phyloP scores from a whole-genome alignment of 23 red algal genomes.

The Agarophyton chilense region DNA sequence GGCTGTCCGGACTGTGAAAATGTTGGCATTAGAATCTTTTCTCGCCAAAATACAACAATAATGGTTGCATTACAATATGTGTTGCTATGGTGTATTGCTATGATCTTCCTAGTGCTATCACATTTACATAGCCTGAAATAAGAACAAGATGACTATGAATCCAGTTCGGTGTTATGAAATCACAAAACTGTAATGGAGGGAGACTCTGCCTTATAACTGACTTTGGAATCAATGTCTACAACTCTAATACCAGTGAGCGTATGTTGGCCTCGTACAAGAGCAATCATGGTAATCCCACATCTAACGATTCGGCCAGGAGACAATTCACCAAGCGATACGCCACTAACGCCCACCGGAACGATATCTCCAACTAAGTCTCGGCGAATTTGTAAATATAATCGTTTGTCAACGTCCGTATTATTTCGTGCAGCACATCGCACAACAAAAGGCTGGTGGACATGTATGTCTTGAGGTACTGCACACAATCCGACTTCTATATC shows the following conservation, averaged over 20 bases:
- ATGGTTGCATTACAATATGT: not conserved
- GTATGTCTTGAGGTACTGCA: constrained; percentile 68
- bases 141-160: not conserved
- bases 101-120: not conserved
- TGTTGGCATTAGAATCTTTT: not conserved
- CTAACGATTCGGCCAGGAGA: constrained; percentile 24
- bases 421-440: constrained; percentile 63
- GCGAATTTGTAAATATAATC: constrained; percentile 75
- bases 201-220: constrained; percentile 62
- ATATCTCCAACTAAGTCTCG: constrained; percentile 71
- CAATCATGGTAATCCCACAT: constrained; percentile 58
- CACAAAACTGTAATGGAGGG: constrained; percentile 39
- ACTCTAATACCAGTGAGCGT: constrained; percentile 56
- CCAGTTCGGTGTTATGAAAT: not conserved
- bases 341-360: constrained; percentile 74
- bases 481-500: constrained; percentile 53
- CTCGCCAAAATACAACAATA: not conserved
- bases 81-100: too few species aligned
- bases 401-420: constrained; percentile 23
- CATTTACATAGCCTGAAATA: not conserved
- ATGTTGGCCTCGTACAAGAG: constrained; percentile 70
- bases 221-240: constrained; percentile 72
- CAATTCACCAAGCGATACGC: constrained; percentile 74
- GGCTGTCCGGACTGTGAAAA: not conserved
- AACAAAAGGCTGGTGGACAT: constrained; percentile 66